Evolutionary conservation across 257 asterid species (phyloP).

Genomic region (Ocimum tenuiflorum): DNA sequence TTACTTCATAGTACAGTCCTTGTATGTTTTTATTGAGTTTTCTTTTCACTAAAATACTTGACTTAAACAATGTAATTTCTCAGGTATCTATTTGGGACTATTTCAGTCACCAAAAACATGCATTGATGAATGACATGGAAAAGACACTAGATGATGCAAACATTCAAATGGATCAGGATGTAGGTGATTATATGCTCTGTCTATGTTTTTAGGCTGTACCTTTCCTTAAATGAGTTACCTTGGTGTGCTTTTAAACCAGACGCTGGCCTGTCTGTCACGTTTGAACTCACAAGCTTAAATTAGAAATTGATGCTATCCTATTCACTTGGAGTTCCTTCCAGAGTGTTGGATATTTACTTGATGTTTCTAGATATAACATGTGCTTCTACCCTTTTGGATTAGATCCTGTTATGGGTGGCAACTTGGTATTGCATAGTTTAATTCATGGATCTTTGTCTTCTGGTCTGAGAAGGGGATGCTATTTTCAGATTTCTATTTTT

Average conservation of each 20-base stretch:
- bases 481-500: neutral
- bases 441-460: neutral
- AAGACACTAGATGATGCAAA: conserved; percentile 94
- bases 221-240: conserved; percentile 20
- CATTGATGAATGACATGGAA: conserved; percentile 91
- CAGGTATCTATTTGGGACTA: conserved; percentile 91
- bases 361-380: neutral
- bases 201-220: conserved; percentile 13
- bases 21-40: conserved; percentile 15
- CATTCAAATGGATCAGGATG: conserved; percentile 99
- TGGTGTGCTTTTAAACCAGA: conserved; percentile 17
- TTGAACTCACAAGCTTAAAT: neutral
- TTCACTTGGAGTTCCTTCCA: conserved; percentile 10
- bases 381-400: neutral
- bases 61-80: conserved; percentile 9
- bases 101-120: conserved; percentile 76
- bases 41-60: conserved; percentile 5
- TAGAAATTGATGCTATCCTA: neutral
- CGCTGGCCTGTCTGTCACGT: conserved; percentile 8
- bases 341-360: neutral
- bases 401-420: neutral
- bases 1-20: neutral
- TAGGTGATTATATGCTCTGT: conserved; percentile 39
- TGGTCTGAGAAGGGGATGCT: neutral
- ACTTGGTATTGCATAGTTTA: neutral